Evolutionary conservation across 495 filamentous ascomycete genomes (phyloP).

Genomic region (Astrothelium subdiscretum): DNA sequence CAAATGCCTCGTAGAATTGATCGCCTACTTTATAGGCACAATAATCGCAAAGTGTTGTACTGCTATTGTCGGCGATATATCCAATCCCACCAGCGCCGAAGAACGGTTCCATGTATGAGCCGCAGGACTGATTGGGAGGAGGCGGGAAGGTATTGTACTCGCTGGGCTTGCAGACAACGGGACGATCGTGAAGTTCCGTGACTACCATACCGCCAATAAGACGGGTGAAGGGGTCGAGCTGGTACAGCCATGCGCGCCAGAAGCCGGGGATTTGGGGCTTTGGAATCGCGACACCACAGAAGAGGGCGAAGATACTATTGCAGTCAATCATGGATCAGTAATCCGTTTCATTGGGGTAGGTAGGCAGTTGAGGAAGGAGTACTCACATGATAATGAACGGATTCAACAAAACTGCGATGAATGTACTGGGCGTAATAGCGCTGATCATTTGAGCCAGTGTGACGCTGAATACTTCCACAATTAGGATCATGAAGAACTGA

Average conservation of each 20-base stretch:
- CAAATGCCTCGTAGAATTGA: slow-evolving; percentile 58
- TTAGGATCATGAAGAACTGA: slow-evolving; percentile 70
- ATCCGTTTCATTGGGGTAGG: neutral
- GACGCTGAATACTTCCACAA: slow-evolving; percentile 68
- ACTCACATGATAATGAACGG: slow-evolving; percentile 57
- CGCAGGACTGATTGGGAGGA: slow-evolving; percentile 50
- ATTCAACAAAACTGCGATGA: slow-evolving; percentile 61
- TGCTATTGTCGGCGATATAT: slow-evolving; percentile 51
- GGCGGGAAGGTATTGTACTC: slow-evolving; percentile 55
- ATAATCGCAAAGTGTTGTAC: slow-evolving; percentile 55
- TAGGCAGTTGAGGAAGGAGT: neutral
- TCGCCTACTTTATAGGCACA: slow-evolving; percentile 70
- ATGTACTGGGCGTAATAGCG: slow-evolving; percentile 55
- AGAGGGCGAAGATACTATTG: slow-evolving; percentile 52
- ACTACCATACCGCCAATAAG: slow-evolving; percentile 69
- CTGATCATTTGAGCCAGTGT: slow-evolving; percentile 58
- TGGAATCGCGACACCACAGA: slow-evolving; percentile 76
- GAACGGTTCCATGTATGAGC: slow-evolving; percentile 60
- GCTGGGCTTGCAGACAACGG: slow-evolving; percentile 41
- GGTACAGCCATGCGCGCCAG: slow-evolving; percentile 71
- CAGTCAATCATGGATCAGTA: neutral
- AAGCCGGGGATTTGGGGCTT: slow-evolving; percentile 61
- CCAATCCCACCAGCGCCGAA: slow-evolving; percentile 53
- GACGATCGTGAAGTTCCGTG: slow-evolving; percentile 56
- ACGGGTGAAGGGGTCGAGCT: slow-evolving; percentile 75